Evolutionary conservation across 495 filamentous ascomycete genomes (phyloP), one percentile per base, ranked within the genome.

Genomic region (Pseudomonodictys pantanalensis): DNA sequence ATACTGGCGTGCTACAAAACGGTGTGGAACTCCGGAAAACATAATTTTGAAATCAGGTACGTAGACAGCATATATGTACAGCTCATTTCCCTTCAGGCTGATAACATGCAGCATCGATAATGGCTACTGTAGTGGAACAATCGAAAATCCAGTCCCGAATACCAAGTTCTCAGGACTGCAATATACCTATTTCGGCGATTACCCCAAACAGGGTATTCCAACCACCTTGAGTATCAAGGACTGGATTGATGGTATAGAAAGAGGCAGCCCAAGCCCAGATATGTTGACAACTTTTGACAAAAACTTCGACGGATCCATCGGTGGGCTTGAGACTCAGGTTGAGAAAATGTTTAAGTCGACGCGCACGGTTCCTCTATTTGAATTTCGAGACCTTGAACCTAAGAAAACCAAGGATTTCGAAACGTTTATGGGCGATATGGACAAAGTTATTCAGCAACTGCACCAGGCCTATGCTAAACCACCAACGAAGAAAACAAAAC

Each of bases 171-270:
- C n/a, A n/a, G n/a, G n/a, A n/a, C n/a, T n/a, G n/a, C n/a, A n/a
- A n/a, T n/a, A n/a, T n/a, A n/a, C n/a, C n/a, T n/a, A n/a, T n/a
- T n/a, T n/a, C n/a, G n/a, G n/a, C n/a, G n/a, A n/a, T n/a, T n/a
- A n/a, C n/a, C n/a, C n/a, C n/a, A n/a, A n/a, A n/a, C n/a, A n/a
- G n/a, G n/a, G n/a, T n/a, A n/a, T n/a, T n/a, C n/a, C n/a, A n/a
- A n/a, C n/a, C n/a, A n/a, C n/a, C n/a, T n/a, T n/a, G n/a, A 49
- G 29, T 24, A 49, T 49, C 45, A 17, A 29, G 24, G 45, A 49
- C 45, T 49, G 45, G 45, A 49, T 49, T 20, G 18, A 49, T 49
- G 45, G 45, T 49, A 17, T 49, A 49, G 45, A 49, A 12, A 17
- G 12, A 49, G 45, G 29, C 18, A 25, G 18, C 10, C 45, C 24